phyloP scores from a whole-genome alignment of 2,329 filamentous ascomycete genomes.

The Orbilia ellipsospora region DNA sequence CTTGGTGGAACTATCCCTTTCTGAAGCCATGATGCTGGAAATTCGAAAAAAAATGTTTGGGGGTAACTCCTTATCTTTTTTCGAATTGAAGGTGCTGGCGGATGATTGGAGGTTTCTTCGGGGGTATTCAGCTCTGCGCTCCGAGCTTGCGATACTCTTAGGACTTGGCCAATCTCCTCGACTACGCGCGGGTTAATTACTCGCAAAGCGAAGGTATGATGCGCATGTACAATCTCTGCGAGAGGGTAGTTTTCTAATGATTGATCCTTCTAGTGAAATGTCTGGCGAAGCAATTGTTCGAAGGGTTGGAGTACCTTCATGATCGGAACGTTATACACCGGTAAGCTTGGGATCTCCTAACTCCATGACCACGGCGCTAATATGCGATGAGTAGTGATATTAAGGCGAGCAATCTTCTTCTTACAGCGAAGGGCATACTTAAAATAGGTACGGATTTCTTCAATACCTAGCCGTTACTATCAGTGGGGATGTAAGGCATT shows the following conservation, averaged over 20 bases:
- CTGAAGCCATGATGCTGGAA: constrained; percentile 22
- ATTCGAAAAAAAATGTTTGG: background rate
- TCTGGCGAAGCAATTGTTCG: constrained; percentile 61
- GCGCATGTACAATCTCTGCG: too few relatives aligned
- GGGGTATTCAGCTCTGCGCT: constrained; percentile 52
- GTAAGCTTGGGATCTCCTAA: constrained; percentile 51
- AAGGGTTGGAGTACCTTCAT: constrained; percentile 62
- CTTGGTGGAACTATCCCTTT: constrained; percentile 42
- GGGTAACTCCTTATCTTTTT: constrained; percentile 3
- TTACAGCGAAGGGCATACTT: constrained; percentile 61
- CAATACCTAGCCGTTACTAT: background rate
- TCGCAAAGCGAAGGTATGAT: constrained; percentile 61
- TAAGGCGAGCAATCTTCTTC: constrained; percentile 62
- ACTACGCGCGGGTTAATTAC: constrained; percentile 61
- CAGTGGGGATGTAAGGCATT: background rate
- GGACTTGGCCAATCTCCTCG: constrained; percentile 62
- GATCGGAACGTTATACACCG: constrained; percentile 61
- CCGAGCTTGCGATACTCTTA: constrained; percentile 56
- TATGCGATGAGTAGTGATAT: constrained; percentile 59
- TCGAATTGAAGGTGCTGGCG: constrained; percentile 21
- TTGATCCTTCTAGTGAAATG: constrained; percentile 60
- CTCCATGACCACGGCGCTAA: constrained; percentile 8
- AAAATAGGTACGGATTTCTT: constrained; percentile 60
- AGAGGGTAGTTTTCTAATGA: background rate
- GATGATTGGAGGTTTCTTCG: constrained; percentile 41